Conservation (phyloP, 2,329 filamentous ascomycete genomes). For the Neocatenulostroma microsporum region DNA sequence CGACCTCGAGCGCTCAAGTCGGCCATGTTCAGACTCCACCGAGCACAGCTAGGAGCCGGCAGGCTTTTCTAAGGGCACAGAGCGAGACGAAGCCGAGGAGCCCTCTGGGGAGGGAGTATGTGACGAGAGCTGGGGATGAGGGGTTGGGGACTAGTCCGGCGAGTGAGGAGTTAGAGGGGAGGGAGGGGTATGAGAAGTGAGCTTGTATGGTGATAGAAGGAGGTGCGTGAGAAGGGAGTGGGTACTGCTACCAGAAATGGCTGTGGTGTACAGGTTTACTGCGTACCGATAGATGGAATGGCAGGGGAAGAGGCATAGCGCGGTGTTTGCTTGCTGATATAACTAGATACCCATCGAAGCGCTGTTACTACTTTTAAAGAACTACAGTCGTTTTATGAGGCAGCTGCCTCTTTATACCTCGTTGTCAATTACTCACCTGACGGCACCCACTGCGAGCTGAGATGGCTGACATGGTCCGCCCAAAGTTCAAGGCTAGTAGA, state of each 20-base stretch:
- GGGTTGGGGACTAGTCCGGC: background rate
- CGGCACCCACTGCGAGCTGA: no score
- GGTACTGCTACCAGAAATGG: background rate
- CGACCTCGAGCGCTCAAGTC: slow-evolving; percentile 5
- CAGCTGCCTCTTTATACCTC: no score
- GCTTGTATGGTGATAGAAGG: no score
- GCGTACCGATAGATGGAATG: background rate
- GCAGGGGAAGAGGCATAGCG: background rate
- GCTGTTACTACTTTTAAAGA: no score
- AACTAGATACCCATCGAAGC: no score
- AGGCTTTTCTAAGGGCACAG: slow-evolving; percentile 13
- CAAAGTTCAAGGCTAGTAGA: no score
- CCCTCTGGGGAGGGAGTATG: slow-evolving; percentile 12
- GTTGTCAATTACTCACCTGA: no score
- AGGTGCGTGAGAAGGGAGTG: background rate
- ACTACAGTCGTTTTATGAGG: no score
- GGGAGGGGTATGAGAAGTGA: background rate
- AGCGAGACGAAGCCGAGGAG: slow-evolving; percentile 15
- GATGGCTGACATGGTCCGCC: no score
- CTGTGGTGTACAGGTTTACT: no score
- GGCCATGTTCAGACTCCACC: slow-evolving; percentile 11
- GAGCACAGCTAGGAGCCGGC: slow-evolving; percentile 11
- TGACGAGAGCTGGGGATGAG: background rate
- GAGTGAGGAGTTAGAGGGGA: background rate
- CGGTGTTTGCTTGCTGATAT: no score